These are phyloP conservation scores for Metahyphopichia silvanorum DNA, from an alignment of 805 yeast species.

Conservation along the genomic window DNA sequence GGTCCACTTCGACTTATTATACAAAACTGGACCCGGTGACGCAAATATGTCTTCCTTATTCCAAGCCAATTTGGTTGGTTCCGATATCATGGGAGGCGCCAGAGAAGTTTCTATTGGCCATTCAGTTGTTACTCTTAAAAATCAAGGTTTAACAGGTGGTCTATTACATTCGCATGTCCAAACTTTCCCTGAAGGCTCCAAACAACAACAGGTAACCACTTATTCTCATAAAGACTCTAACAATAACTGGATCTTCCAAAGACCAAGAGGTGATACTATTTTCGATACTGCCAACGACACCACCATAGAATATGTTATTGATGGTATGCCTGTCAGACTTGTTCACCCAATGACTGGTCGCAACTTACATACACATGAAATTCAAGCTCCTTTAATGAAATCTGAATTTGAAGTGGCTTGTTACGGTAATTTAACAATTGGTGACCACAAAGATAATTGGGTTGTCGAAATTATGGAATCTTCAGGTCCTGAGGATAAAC, in stretches of 20 bases:
- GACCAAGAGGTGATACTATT: conserved; percentile 35
- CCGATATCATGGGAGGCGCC: conserved; percentile 62
- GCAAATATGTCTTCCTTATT: conserved; percentile 76
- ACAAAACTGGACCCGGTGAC: conserved; percentile 79
- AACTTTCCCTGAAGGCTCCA: conserved; percentile 45
- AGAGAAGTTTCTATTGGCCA: conserved; percentile 61
- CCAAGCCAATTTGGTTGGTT: conserved; percentile 72
- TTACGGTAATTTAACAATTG: conserved; percentile 62
- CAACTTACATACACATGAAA: conserved; percentile 69
- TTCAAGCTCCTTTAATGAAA: conserved; percentile 59
- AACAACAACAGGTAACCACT: conserved; percentile 47
- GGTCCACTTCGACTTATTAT: conserved; percentile 69
- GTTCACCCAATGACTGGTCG: conserved; percentile 59
- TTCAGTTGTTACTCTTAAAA: conserved; percentile 37
- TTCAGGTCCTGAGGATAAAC: conserved; percentile 48
- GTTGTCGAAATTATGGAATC: conserved; percentile 65
- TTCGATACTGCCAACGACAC: conserved; percentile 30
- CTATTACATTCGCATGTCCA: conserved; percentile 46
- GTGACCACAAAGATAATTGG: conserved; percentile 80
- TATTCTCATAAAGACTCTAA: conserved; percentile 45
- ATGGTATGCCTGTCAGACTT: conserved; percentile 62
- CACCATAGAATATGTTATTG: conserved; percentile 39
- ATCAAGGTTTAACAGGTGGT: conserved; percentile 44
- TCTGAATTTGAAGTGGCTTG: conserved; percentile 64
- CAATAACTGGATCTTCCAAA: conserved; percentile 47